Base-by-base conservation (phyloP, 2,329 filamentous ascomycete genomes). In the Monosporascus sp. region DNA sequence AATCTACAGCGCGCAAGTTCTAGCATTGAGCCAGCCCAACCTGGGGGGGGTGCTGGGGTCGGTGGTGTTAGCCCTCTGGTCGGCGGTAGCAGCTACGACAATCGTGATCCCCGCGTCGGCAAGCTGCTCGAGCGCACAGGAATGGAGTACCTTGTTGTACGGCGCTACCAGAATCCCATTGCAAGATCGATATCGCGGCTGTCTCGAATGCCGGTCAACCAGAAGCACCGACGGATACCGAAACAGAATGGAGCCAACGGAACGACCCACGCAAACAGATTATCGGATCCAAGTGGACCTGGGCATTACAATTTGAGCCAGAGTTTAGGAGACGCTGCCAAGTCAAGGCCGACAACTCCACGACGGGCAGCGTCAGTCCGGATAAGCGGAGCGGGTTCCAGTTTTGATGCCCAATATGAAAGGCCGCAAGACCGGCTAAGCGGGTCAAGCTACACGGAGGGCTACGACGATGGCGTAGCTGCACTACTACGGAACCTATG, bases 1-100 rank as follows among this genome's bases (percentile, higher is more conserved):
- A 86, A 89, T 70, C 76, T 90, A 1, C 86, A 90, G 64, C 80
- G 87, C 38, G 86, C 85, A 31, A 88, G 85, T 64, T 89, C 86
- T 3, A 82, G 81, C 58, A 85, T 90, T 47, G 86, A 90, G 60
- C 83, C 83, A 1, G 72, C 80, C 31, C 80, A 84, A 70, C 55
- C 74, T 64, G 49, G 62, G 9, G 64, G 62, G 17, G 72, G 66
- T 1, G 67, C 64, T 22, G 73, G 75, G 5, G 70, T 71, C 1
- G 69, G 71, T 7, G 74, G 73, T 14, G 69, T 72, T 5, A 75
- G 72, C 27, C 74, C 78, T 0, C 63, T 82, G 22, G 74, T 81
- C 22, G 77, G 78, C 9, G 78, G 76, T 3, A 74, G 75, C 6
- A 77, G 75, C n/a, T 82, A 81, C 55, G 82, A 84, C 53, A 75